These are phyloP conservation scores for Citrus medica DNA, from an alignment of 345 rosid species.

Conservation along the genomic window DNA sequence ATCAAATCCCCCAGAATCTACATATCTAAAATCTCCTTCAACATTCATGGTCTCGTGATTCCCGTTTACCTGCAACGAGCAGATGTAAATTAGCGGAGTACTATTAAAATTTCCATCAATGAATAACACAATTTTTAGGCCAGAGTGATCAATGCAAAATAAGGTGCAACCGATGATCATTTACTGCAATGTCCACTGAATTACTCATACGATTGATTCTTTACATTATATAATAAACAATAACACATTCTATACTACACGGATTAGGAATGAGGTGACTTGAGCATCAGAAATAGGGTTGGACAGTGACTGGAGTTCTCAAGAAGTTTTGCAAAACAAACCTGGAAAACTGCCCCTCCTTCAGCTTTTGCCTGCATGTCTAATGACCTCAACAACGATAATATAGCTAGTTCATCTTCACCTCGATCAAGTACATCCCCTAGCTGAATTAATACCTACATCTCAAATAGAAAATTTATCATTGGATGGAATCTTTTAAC, in stretches of 20 bases:
- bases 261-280: not conserved
- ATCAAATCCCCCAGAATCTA: constrained; percentile 68
- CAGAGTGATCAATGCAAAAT: not conserved
- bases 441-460: constrained; percentile 73
- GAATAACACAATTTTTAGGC: not conserved
- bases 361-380: constrained; percentile 72
- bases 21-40: constrained; percentile 90
- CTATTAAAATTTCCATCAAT: not conserved
- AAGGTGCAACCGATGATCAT: not conserved
- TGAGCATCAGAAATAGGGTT: not conserved
- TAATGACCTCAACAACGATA: constrained; percentile 67
- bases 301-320: not conserved
- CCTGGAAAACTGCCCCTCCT: constrained; percentile 97
- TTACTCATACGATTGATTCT: not conserved
- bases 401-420: constrained; percentile 78
- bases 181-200: too few species aligned
- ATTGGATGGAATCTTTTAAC: not conserved
- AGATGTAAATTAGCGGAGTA: constrained; percentile 4
- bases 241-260: not conserved
- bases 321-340: constrained; percentile 25
- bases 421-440: constrained; percentile 97
- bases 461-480: constrained; percentile 11
- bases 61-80: constrained; percentile 59
- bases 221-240: not conserved
- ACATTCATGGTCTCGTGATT: constrained; percentile 95